These are phyloP conservation scores for Porphyrellus cyaneotinctus DNA, from an alignment of 768 basidiomycete genomes.

Conservation along the genomic window DNA sequence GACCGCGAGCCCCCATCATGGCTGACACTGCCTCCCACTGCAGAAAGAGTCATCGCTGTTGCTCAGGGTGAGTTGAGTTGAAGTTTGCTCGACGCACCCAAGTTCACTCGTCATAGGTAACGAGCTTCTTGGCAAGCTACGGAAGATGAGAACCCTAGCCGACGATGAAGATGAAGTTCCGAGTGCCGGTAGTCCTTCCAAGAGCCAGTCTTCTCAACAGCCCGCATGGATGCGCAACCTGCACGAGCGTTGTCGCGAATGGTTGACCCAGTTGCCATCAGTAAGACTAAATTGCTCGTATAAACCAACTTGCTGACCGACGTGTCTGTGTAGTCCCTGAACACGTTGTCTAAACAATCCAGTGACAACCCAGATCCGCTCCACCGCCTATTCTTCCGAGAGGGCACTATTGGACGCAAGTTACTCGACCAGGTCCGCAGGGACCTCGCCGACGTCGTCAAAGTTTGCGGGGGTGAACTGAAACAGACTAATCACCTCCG, in stretches of 20 bases:
- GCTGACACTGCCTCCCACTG: conserved; percentile 89
- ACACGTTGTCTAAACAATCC: conserved; percentile 58
- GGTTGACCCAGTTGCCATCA: conserved; percentile 71
- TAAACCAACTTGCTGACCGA: conserved; percentile 9
- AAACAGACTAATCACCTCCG: conserved; percentile 97
- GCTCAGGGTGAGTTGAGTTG: conserved; percentile 65
- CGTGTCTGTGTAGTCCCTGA: conserved; percentile 48
- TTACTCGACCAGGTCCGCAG: conserved; percentile 74
- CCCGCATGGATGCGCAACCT: conserved; percentile 95
- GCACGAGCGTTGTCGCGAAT: conserved; percentile 77
- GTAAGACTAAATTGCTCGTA: conserved; percentile 39
- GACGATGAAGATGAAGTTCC: conserved; percentile 79
- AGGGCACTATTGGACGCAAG: conserved; percentile 74
- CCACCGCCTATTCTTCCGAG: conserved; percentile 83
- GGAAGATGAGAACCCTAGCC: conserved; percentile 86
- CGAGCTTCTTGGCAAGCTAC: conserved; percentile 76
- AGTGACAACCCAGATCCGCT: conserved; percentile 79
- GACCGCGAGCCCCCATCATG: conserved; percentile 93
- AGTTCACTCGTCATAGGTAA: conserved; percentile 50
- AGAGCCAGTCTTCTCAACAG: conserved; percentile 65
- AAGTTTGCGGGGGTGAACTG: conserved; percentile 79
- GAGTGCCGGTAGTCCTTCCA: conserved; percentile 49
- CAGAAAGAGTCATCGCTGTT: conserved; percentile 87
- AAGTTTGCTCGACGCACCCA: background rate
- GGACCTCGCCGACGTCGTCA: conserved; percentile 78